Evolutionary conservation across 2,329 filamentous ascomycete species (phyloP).

Genomic region (Saccharata proteae): DNA sequence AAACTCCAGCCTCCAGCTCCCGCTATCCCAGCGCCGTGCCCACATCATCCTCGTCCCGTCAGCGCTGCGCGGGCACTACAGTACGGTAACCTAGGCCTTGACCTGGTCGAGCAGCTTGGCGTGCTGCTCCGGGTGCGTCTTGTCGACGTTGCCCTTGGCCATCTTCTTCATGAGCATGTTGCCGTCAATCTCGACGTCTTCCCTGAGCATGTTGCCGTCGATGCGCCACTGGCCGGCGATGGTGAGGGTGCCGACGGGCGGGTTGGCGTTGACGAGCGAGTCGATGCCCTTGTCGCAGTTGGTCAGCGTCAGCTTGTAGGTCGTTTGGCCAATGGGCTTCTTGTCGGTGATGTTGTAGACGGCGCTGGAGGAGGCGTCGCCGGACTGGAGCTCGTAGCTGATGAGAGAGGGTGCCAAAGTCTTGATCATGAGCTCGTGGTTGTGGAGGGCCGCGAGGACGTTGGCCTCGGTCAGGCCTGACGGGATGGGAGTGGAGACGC

Average conservation of each 20-base stretch:
- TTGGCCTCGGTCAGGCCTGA: conserved; percentile 13
- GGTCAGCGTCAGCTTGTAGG: conserved; percentile 29
- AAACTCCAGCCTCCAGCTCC: no score
- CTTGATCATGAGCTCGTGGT: conserved; percentile 29
- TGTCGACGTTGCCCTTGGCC: conserved; percentile 28
- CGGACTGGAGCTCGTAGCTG: conserved; percentile 21
- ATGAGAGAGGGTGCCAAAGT: conserved; percentile 24
- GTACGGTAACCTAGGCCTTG: conserved; percentile 14
- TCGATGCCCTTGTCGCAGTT: conserved; percentile 23
- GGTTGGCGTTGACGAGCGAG: conserved; percentile 27
- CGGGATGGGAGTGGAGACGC: conserved; percentile 23
- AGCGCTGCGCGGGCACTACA: no score
- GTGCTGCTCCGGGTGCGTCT: conserved; percentile 27
- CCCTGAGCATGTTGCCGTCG: conserved; percentile 17
- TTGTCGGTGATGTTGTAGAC: conserved; percentile 27
- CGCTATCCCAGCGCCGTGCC: no score
- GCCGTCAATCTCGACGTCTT: conserved; percentile 29
- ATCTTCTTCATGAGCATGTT: conserved; percentile 32
- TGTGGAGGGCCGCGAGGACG: conserved; percentile 25
- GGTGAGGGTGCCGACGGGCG: conserved; percentile 25
- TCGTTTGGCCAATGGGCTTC: conserved; percentile 29
- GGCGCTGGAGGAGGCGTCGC: conserved; percentile 17
- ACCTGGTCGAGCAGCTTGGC: conserved; percentile 19
- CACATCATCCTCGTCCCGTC: no score
- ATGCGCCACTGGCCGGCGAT: conserved; percentile 28